Evolutionary conservation across 768 basidiomycete genomes (phyloP).

Genomic region (Rhodotorula diobovata): DNA sequence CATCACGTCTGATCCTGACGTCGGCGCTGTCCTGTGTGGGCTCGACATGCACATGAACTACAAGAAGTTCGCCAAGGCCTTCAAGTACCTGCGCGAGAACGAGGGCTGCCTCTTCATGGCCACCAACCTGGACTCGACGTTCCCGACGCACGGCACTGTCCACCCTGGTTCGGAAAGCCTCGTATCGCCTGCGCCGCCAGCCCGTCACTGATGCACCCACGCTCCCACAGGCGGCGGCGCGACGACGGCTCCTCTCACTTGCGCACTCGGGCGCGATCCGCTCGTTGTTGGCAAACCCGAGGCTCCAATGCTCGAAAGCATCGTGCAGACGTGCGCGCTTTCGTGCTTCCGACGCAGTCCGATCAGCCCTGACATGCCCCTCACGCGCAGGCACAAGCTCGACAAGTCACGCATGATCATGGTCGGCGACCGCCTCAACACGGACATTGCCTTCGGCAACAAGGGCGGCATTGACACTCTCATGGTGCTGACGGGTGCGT

Average conservation of each 20-base stretch:
- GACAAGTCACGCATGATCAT: conserved; percentile 84
- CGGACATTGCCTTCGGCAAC: conserved; percentile 90
- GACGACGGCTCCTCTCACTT: conserved; percentile 74
- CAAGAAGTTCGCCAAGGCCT: conserved; percentile 87
- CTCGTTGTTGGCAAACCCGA: conserved; percentile 86
- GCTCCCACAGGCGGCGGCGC: conserved; percentile 57
- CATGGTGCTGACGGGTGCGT: conserved; percentile 78
- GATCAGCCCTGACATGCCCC: too few relatives aligned
- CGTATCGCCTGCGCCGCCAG: neutral
- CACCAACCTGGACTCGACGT: conserved; percentile 74
- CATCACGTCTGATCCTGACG: conserved; percentile 58
- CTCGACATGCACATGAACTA: conserved; percentile 83
- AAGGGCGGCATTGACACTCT: conserved; percentile 78
- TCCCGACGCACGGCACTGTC: conserved; percentile 61
- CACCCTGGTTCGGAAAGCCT: conserved; percentile 63
- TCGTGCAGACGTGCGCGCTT: conserved; percentile 71
- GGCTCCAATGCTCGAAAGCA: conserved; percentile 84
- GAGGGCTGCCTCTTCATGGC: conserved; percentile 73
- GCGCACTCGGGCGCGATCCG: conserved; percentile 60
- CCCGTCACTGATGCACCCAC: too few relatives aligned
- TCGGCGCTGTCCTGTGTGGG: conserved; percentile 93
- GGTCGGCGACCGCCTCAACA: conserved; percentile 91
- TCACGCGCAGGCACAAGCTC: conserved; percentile 63
- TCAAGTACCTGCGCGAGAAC: conserved; percentile 66
- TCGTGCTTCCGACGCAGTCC: too few relatives aligned